A percentile compares a stretch with the other conserved stretches of the same genome.
These are phyloP conservation scores for Panellus pusillus DNA, from an alignment of 768 basidiomycete species.

Conservation along the genomic window DNA sequence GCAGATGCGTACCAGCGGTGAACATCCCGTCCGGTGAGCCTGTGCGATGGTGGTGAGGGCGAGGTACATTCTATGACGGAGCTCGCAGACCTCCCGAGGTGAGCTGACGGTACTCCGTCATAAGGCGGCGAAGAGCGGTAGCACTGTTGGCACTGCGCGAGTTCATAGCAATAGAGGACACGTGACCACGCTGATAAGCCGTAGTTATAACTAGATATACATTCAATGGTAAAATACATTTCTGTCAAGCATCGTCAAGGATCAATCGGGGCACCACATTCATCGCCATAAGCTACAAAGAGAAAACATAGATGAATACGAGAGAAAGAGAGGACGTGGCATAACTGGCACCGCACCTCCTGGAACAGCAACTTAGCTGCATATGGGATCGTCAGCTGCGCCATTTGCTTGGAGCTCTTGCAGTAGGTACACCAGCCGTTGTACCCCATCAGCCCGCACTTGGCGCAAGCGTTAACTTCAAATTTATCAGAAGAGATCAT, in stretches of 20 bases:
- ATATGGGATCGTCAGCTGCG: constrained; percentile 93
- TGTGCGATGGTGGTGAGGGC: constrained; percentile 25
- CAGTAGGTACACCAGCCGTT: constrained; percentile 98
- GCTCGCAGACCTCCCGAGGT: constrained; percentile 64
- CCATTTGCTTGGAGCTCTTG: constrained; percentile 96
- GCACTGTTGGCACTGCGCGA: constrained; percentile 53
- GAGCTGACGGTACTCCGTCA: constrained; percentile 91
- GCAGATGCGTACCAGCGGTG: constrained; percentile 64
- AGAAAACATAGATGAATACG: constrained; percentile 5
- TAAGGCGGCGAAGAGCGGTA: constrained; percentile 81
- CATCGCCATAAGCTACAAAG: constrained; percentile 87
- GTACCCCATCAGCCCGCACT: constrained; percentile 93
- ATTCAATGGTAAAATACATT: constrained; percentile 11
- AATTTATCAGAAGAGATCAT: constrained; percentile 99
- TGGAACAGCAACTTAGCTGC: constrained; percentile 93
- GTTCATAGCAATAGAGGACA: constrained; percentile 40
- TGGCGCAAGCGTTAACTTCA: constrained; percentile 92
- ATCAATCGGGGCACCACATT: constrained; percentile 90
- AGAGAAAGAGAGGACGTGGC: neutral
- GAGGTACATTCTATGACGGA: neutral
- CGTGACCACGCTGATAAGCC: neutral
- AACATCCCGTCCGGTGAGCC: constrained; percentile 95
- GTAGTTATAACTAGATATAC: neutral
- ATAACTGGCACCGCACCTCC: constrained; percentile 50
- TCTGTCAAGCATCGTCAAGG: constrained; percentile 69